These are phyloP conservation scores for Globisporangium camurandrum DNA, from an alignment of 352 stramenopile species.

Conservation along the genomic window DNA sequence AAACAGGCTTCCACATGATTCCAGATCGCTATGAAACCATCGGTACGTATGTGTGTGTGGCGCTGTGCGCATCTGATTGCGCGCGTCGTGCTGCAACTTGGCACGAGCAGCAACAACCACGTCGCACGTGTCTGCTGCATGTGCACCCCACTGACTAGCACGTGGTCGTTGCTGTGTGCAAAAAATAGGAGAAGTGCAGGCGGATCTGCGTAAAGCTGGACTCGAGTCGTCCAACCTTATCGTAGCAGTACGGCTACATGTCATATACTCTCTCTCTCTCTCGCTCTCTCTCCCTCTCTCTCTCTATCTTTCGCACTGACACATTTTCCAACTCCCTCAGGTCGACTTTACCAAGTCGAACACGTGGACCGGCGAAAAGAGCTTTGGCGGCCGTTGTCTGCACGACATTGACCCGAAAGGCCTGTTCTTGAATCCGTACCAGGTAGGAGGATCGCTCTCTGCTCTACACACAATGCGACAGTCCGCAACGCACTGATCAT, in stretches of 20 bases:
- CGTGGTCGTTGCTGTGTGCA: not conserved
- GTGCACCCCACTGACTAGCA: not conserved
- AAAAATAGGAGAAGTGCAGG: slow-evolving; percentile 20
- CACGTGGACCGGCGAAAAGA: slow-evolving; percentile 50
- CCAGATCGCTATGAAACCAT: slow-evolving; percentile 37
- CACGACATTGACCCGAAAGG: slow-evolving; percentile 49
- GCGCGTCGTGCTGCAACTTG: not conserved
- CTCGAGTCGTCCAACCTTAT: slow-evolving; percentile 69
- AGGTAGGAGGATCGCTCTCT: slow-evolving; percentile 20
- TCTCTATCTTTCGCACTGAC: not conserved
- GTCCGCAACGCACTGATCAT: not conserved
- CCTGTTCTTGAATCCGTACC: slow-evolving; percentile 44
- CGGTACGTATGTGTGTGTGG: slow-evolving; percentile 10
- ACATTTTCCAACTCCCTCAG: slow-evolving; percentile 9
- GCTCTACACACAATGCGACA: not conserved
- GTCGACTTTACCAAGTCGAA: slow-evolving; percentile 76
- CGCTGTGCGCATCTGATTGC: not conserved
- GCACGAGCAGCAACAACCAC: not conserved
- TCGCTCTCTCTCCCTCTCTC: not conserved
- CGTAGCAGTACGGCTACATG: slow-evolving; percentile 26
- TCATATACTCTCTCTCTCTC: not conserved
- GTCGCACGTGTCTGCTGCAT: not conserved
- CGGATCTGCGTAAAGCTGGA: slow-evolving; percentile 17
- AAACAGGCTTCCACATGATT: slow-evolving; percentile 23
- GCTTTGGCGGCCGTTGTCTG: slow-evolving; percentile 47